These are phyloP conservation scores for Saturnispora besseyi DNA, from an alignment of 805 yeast genomes.

Conservation along the genomic window DNA sequence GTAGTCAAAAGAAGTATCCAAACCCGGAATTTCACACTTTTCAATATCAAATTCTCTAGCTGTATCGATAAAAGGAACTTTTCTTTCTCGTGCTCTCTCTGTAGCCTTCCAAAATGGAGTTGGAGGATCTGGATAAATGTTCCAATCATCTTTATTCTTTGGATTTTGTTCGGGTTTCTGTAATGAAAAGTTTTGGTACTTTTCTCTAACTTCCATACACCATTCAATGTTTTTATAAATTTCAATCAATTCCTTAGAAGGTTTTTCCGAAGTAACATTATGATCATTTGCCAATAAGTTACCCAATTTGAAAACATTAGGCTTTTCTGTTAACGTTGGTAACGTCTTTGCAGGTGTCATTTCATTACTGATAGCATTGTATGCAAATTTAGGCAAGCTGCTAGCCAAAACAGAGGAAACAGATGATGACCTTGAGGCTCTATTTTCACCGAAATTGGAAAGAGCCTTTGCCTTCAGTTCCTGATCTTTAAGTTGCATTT, in stretches of 20 bases:
- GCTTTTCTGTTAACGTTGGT: slow-evolving; percentile 14
- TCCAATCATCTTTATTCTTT: slow-evolving; percentile 66
- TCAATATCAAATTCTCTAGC: slow-evolving; percentile 43
- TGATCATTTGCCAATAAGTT: slow-evolving; percentile 39
- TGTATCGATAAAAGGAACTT: not conserved
- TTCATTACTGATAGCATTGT: slow-evolving; percentile 24
- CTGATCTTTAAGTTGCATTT: slow-evolving; percentile 51
- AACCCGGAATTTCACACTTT: slow-evolving; percentile 47
- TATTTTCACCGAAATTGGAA: slow-evolving; percentile 33
- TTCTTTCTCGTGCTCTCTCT: not conserved
- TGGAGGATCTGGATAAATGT: slow-evolving; percentile 88
- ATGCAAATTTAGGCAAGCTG: slow-evolving; percentile 17
- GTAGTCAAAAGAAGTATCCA: slow-evolving; percentile 33
- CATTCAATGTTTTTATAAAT: slow-evolving; percentile 51
- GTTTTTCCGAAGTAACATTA: slow-evolving; percentile 42
- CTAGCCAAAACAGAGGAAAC: slow-evolving; percentile 10
- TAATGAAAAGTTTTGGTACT: slow-evolving; percentile 59
- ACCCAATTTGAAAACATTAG: slow-evolving; percentile 33
- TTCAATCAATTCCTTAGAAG: slow-evolving; percentile 60
- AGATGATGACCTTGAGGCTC: slow-evolving; percentile 22
- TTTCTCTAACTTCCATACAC: slow-evolving; percentile 67
- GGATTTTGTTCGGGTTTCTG: slow-evolving; percentile 80
- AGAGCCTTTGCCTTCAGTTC: slow-evolving; percentile 59
- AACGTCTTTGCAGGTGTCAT: slow-evolving; percentile 10
- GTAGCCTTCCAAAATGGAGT: slow-evolving; percentile 65